A percentile compares a stretch with the other conserved stretches of the same genome.
Conservation (phyloP, 441 rosid species). For the Aquilaria agallochum region DNA sequence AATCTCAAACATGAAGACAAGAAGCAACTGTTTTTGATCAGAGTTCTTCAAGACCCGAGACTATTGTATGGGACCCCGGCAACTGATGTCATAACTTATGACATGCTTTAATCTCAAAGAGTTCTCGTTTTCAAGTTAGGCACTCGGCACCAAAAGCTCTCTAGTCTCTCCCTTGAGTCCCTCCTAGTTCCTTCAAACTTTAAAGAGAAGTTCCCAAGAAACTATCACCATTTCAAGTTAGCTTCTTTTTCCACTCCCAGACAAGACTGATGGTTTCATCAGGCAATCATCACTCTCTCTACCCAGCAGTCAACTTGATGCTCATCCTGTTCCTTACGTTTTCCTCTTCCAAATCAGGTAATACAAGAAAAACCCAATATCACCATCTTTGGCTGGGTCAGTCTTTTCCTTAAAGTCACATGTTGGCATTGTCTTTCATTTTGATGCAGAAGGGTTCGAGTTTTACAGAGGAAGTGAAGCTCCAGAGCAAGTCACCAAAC, state of each 20-base stretch:
- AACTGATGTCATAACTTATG: too few relatives aligned
- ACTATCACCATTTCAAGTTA: background rate
- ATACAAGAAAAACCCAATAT: background rate
- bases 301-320: slow-evolving; percentile 12
- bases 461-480: slow-evolving; percentile 7
- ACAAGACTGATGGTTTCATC: slow-evolving; percentile 28
- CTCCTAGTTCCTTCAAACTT: background rate
- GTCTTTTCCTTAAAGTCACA: background rate
- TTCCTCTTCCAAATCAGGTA: slow-evolving; percentile 27
- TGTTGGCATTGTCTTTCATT: background rate
- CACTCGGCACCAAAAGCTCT: too few relatives aligned
- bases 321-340: slow-evolving; percentile 22
- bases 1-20: slow-evolving; percentile 15
- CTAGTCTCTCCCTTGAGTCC: too few relatives aligned
- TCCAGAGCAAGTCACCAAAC: slow-evolving; percentile 17
- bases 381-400: background rate
- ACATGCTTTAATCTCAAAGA: too few relatives aligned
- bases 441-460: slow-evolving; percentile 20
- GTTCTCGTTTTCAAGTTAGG: too few relatives aligned
- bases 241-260: background rate
- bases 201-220: background rate
- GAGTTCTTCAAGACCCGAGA: slow-evolving; percentile 18
- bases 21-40: slow-evolving; percentile 27
- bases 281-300: slow-evolving; percentile 1
- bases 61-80: slow-evolving; percentile 20